Base-by-base conservation (phyloP, 257 asterid genomes). In the Nyctanthes arbortristis region DNA sequence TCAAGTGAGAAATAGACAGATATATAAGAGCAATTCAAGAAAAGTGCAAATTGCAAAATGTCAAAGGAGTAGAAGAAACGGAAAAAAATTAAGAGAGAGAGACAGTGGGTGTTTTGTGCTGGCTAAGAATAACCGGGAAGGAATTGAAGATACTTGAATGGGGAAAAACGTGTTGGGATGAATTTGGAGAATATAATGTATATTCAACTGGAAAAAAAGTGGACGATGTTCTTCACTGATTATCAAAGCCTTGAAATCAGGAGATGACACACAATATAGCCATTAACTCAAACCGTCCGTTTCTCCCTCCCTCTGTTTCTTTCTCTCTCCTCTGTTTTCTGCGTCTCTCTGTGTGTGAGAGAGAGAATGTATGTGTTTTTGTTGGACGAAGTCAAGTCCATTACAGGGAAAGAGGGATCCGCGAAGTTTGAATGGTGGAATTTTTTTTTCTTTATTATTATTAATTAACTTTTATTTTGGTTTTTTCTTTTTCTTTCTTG, bases 191-290 rank as follows among this genome's bases (percentile, higher is more conserved):
- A 73, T 33, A 22, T 45, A 70, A 68, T n/a, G n/a, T n/a, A 60
- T 68, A 72, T 76, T 79, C 84, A 12, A 81, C 74, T 70, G 69
- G 81, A 86, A 80, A 87, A 77, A 86, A 88, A 85, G 88, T 78
- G 89, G 82, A 84, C 40, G 86, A 85, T 75, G 85, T 71, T 67
- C 68, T 57, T 65, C 31, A 71, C 68, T 75, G 82, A 73, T 55
- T 47, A 74, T 67, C 40, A 40, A 79, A 82, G 82, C 80, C 84
- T 76, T 72, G 56, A 74, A 79, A 79, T 65, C 30, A 68, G 87
- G 82, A 36, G 64, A 18, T 69, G 30, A 66, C 71, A 70, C 80
- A 65, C 76, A 55, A 67, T 71, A 12, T 64, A 67, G 76, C 77
- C 71, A 80, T 76, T 45, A 27, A 27, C 7, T 8, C 9, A 52